Evolutionary conservation across 148 eudicot genomes (phyloP).

Genomic region (Spergularia marina): DNA sequence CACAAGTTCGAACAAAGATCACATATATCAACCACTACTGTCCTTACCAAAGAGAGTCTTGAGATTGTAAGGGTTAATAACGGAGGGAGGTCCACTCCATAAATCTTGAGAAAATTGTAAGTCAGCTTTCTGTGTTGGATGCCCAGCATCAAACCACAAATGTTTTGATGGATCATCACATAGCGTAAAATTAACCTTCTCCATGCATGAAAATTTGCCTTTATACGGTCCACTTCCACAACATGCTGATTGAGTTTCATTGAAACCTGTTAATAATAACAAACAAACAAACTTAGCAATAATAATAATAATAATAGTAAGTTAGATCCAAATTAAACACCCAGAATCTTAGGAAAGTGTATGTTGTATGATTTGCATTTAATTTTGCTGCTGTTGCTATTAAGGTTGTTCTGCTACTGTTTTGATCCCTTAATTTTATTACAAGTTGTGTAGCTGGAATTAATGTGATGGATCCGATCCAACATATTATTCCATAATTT

Average conservation of each 20-base stretch:
- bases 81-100: constrained; percentile 30
- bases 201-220: constrained; percentile 33
- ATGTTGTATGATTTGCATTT: too few relatives aligned
- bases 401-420: too few relatives aligned
- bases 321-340: too few relatives aligned
- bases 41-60: constrained; percentile 8
- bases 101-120: constrained; percentile 33
- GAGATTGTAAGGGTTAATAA: constrained; percentile 30
- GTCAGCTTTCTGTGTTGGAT: constrained; percentile 38
- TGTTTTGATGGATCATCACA: constrained; percentile 28
- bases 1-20: not conserved
- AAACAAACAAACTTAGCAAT: too few relatives aligned
- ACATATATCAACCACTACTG: not conserved
- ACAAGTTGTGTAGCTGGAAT: too few relatives aligned
- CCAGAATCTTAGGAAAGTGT: too few relatives aligned
- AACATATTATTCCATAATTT: too few relatives aligned
- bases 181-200: constrained; percentile 18
- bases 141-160: constrained; percentile 43
- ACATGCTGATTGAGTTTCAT: constrained; percentile 32
- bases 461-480: too few relatives aligned
- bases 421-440: too few relatives aligned
- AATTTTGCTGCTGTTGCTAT: too few relatives aligned
- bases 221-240: constrained; percentile 41
- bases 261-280: constrained; percentile 24
- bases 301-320: too few relatives aligned